Evolutionary conservation across 208 protist species (phyloP).

Genomic region (Trichomonas vaginalis): DNA sequence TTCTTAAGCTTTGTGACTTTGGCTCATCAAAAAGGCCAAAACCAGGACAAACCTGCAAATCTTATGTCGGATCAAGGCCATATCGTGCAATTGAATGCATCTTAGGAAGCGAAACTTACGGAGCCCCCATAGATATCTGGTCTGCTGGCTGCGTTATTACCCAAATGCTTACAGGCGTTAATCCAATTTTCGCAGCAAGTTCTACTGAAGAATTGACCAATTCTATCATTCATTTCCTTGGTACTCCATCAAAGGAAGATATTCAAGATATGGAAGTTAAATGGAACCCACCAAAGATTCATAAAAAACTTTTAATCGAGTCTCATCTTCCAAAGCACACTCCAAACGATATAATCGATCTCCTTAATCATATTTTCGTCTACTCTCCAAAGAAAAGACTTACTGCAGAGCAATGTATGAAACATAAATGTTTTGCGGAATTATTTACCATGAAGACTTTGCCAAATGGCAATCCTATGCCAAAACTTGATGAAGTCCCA

Average conservation of each 20-base stretch:
- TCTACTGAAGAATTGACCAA: conserved; percentile 47
- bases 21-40: conserved; percentile 49
- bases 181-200: conserved; percentile 74
- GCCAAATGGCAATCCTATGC: neutral
- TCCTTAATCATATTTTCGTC: neutral
- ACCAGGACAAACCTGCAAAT: conserved; percentile 59
- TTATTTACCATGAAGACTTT: neutral
- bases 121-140: conserved; percentile 66
- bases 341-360: neutral
- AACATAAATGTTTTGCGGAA: neutral
- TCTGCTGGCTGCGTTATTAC: conserved; percentile 80
- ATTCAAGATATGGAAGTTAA: neutral
- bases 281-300: neutral
- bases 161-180: conserved; percentile 76
- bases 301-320: conserved; percentile 13
- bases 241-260: neutral
- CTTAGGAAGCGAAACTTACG: conserved; percentile 74
- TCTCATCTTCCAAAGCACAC: neutral
- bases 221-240: neutral
- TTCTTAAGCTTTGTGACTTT: conserved; percentile 85
- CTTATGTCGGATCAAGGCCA: conserved; percentile 76
- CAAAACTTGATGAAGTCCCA: neutral
- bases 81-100: conserved; percentile 77
- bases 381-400: neutral
- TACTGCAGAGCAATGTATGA: neutral